A percentile compares a stretch with the other conserved stretches of the same genome.
These are phyloP conservation scores for Heterobasidion occidentale DNA, from an alignment of 1,284 basidiomycete genomes.

Conservation along the genomic window DNA sequence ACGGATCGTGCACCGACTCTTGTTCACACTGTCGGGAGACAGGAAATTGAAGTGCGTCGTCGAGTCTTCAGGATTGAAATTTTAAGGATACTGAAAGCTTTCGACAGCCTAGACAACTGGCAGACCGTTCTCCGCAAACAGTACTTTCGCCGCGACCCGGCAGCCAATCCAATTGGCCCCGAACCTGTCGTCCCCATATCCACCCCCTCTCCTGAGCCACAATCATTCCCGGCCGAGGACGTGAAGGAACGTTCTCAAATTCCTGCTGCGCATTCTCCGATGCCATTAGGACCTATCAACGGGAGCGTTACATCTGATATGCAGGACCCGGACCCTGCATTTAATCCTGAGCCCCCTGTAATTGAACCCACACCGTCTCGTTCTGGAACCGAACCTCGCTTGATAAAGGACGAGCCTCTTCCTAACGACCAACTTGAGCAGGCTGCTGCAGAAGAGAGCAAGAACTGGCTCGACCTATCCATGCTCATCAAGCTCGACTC, in stretches of 20 bases:
- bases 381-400: constrained; percentile 3
- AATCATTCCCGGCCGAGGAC: constrained; percentile 1
- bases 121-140: constrained; percentile 65
- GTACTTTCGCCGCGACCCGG: constrained; percentile 59
- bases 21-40: constrained; percentile 71
- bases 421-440: constrained; percentile 3
- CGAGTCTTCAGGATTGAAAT: neutral
- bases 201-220: constrained; percentile 12
- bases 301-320: neutral
- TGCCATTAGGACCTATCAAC: neutral
- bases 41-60: constrained; percentile 65
- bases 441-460: constrained; percentile 24
- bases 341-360: neutral
- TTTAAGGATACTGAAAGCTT: neutral
- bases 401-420: constrained; percentile 10
- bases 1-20: constrained; percentile 63
- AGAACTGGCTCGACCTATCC: constrained; percentile 62
- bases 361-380: neutral
- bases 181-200: constrained; percentile 19
- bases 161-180: constrained; percentile 62
- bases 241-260: neutral
- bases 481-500: constrained; percentile 74
- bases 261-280: neutral
- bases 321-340: neutral
- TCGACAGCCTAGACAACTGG: constrained; percentile 55